Evolutionary conservation across 805 yeast genomes (phyloP).

Genomic region (Starmerella lactis-condensi): DNA sequence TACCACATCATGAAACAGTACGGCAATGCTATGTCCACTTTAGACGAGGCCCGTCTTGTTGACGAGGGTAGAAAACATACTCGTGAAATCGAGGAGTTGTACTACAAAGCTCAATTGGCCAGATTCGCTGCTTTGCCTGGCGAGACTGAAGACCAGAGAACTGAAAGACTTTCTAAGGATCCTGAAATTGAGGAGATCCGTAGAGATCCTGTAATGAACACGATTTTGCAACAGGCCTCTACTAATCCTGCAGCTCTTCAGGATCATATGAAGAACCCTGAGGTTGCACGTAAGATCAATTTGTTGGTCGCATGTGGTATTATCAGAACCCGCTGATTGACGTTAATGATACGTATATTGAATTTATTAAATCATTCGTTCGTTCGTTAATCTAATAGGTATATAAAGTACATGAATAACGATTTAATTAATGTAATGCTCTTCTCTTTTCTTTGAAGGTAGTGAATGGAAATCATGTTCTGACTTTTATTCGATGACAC

Average conservation of each 20-base stretch:
- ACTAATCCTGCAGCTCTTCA: conserved; percentile 91
- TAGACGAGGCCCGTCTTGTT: conserved; percentile 55
- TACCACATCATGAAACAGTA: conserved; percentile 80
- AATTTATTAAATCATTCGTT: background rate
- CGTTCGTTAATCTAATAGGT: too few relatives aligned
- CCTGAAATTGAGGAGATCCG: conserved; percentile 84
- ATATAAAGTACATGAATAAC: too few relatives aligned
- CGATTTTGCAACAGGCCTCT: conserved; percentile 82
- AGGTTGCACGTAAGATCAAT: conserved; percentile 69
- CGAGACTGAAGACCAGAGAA: conserved; percentile 86
- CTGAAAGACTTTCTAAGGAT: conserved; percentile 76
- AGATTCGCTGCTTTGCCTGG: conserved; percentile 66
- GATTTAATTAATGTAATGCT: too few relatives aligned
- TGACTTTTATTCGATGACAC: too few relatives aligned
- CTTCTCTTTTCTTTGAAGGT: too few relatives aligned
- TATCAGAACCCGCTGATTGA: conserved; percentile 78
- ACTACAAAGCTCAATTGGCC: conserved; percentile 54
- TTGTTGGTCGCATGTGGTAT: conserved; percentile 91
- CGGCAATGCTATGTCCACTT: conserved; percentile 61
- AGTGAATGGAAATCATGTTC: too few relatives aligned
- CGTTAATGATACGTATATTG: conserved; percentile 7
- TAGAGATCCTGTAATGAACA: conserved; percentile 95
- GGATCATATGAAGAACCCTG: conserved; percentile 96
- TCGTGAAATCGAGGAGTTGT: conserved; percentile 66
- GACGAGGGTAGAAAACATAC: conserved; percentile 45